phyloP scores from a whole-genome alignment of 2,329 filamentous ascomycete species.

The Paracorniculantispora psalliotae region DNA sequence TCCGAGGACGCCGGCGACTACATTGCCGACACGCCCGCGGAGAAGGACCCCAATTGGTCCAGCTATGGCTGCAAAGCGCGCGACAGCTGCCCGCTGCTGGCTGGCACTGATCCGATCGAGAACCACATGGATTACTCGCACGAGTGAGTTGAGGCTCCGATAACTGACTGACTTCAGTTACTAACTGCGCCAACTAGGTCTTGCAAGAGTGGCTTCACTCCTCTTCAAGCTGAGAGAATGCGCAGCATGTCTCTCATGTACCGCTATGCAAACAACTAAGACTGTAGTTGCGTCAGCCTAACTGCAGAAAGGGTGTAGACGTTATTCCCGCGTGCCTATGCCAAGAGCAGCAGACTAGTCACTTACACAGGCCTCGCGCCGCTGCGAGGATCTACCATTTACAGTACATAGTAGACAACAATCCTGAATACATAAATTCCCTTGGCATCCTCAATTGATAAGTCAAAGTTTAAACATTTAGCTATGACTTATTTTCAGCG shows the following conservation, averaged over 20 bases:
- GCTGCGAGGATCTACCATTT: background rate
- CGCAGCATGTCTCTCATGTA: background rate
- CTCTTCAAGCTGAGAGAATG: background rate
- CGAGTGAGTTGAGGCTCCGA: slow-evolving; percentile 1
- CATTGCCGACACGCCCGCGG: slow-evolving; percentile 37
- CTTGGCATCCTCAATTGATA: too few species aligned
- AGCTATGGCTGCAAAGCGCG: slow-evolving; percentile 31
- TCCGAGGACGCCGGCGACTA: slow-evolving; percentile 32
- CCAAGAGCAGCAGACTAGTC: too few species aligned
- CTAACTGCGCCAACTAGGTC: background rate
- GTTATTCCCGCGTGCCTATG: background rate
- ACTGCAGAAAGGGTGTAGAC: too few species aligned
- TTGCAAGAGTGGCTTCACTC: slow-evolving; percentile 6
- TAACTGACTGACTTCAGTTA: background rate
- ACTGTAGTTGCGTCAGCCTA: background rate
- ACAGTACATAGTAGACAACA: background rate
- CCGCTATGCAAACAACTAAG: background rate
- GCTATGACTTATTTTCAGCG: background rate
- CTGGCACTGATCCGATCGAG: slow-evolving; percentile 32
- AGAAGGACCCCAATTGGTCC: slow-evolving; percentile 22
- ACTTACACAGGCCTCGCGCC: background rate
- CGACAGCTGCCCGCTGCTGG: slow-evolving; percentile 29
- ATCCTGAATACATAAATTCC: too few species aligned
- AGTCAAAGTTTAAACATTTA: too few species aligned
- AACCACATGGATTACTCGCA: slow-evolving; percentile 36